phyloP scores from a whole-genome alignment of 768 basidiomycete species.

The Trametes cingulata region DNA sequence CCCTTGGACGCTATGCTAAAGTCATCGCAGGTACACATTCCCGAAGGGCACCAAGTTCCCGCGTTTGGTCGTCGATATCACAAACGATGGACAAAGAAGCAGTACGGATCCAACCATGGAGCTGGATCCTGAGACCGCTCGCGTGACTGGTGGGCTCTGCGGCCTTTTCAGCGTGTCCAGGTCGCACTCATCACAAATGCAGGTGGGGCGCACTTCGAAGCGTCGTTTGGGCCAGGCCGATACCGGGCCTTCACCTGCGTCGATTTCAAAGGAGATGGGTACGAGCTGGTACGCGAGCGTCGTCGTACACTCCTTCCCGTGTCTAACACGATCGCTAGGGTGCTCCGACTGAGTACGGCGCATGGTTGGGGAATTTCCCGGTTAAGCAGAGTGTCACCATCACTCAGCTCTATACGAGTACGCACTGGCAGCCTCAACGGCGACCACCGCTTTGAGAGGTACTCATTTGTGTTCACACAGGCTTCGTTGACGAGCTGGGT shows the following conservation, averaged over 20 bases:
- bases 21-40: conserved; percentile 40
- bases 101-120: conserved; percentile 50
- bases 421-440: too few relatives aligned
- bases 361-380: conserved; percentile 54
- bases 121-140: conserved; percentile 49
- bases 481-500: conserved; percentile 50
- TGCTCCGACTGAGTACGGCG: conserved; percentile 54
- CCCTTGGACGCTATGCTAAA: background rate
- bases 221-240: conserved; percentile 60
- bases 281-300: conserved; percentile 21
- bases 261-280: conserved; percentile 57
- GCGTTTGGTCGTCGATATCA: conserved; percentile 59
- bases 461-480: conserved; percentile 28
- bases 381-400: conserved; percentile 47
- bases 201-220: conserved; percentile 47
- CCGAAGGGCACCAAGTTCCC: conserved; percentile 36
- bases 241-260: conserved; percentile 62
- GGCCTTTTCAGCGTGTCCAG: too few relatives aligned
- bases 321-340: conserved; percentile 25
- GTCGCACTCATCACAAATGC: too few relatives aligned
- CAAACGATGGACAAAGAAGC: conserved; percentile 59
- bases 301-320: too few relatives aligned
- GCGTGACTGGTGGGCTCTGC: conserved; percentile 43
- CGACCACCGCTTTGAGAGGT: too few relatives aligned
- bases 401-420: conserved; percentile 51